phyloP scores from a whole-genome alignment of 1,284 basidiomycete genomes.

The Pholiota adiposa region DNA sequence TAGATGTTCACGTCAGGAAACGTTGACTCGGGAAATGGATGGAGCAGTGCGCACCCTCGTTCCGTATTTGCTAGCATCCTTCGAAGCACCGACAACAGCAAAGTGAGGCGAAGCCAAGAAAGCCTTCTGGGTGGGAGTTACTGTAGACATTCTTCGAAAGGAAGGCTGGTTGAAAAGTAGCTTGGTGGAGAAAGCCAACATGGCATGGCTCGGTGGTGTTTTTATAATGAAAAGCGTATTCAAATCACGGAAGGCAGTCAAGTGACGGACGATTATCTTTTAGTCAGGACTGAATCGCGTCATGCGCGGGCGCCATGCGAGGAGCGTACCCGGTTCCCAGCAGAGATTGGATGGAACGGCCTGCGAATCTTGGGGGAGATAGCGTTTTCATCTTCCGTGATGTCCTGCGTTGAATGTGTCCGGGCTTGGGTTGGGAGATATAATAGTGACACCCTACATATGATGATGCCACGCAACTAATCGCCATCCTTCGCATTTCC shows the following conservation, averaged over 20 bases:
- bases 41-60: slow-evolving; percentile 14
- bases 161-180: not conserved
- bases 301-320: slow-evolving; percentile 16
- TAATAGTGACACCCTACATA: not conserved
- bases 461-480: not conserved
- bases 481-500: not conserved
- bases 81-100: slow-evolving; percentile 82
- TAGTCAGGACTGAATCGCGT: slow-evolving; percentile 23
- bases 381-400: not conserved
- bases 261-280: slow-evolving; percentile 8
- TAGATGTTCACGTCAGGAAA: not conserved
- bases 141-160: slow-evolving; percentile 22
- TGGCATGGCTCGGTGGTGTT: slow-evolving; percentile 11
- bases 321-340: slow-evolving; percentile 14
- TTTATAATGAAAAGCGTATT: slow-evolving; percentile 19
- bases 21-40: not conserved
- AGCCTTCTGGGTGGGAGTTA: slow-evolving; percentile 46
- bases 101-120: slow-evolving; percentile 69
- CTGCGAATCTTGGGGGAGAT: not conserved
- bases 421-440: not conserved
- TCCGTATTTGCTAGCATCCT: slow-evolving; percentile 68
- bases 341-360: not conserved
- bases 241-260: slow-evolving; percentile 16
- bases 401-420: not conserved
- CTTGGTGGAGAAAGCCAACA: slow-evolving; percentile 2